These are phyloP conservation scores for Fusarium pseudoanthophilum DNA, from an alignment of 2,329 filamentous ascomycete species.

Conservation along the genomic window DNA sequence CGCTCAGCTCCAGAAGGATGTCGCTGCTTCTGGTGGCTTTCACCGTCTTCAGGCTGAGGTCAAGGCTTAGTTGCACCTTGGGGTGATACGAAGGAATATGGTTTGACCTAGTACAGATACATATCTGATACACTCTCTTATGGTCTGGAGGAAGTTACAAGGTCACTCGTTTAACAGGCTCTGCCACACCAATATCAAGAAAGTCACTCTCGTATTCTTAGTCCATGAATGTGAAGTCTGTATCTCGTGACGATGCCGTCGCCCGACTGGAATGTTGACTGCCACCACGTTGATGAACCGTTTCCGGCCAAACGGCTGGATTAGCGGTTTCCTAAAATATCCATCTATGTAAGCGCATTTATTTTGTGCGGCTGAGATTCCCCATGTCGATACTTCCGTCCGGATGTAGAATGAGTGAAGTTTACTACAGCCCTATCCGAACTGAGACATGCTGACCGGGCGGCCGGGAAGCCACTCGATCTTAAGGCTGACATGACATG, in stretches of 20 bases:
- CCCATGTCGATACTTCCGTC: not conserved
- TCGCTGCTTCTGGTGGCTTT: conserved; percentile 74
- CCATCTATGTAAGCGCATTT: not conserved
- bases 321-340: not conserved
- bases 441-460: not conserved
- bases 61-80: conserved; percentile 19
- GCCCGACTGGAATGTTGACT: conserved; percentile 3
- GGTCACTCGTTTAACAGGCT: conserved; percentile 22
- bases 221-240: not conserved
- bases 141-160: conserved; percentile 12
- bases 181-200: conserved; percentile 17
- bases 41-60: conserved; percentile 54
- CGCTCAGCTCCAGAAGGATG: conserved; percentile 73
- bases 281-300: not conserved
- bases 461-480: not conserved
- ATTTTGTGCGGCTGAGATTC: not conserved
- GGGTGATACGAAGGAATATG: not conserved
- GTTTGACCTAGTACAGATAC: conserved; percentile 12
- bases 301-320: conserved; percentile 2
- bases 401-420: not conserved
- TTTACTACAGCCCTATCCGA: not conserved
- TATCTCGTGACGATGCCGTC: not conserved
- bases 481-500: not conserved
- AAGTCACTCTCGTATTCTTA: not conserved
- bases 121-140: conserved; percentile 21